phyloP scores from a whole-genome alignment of 192 early-diverging fungal genomes.

The Neocallimastix lanati region DNA sequence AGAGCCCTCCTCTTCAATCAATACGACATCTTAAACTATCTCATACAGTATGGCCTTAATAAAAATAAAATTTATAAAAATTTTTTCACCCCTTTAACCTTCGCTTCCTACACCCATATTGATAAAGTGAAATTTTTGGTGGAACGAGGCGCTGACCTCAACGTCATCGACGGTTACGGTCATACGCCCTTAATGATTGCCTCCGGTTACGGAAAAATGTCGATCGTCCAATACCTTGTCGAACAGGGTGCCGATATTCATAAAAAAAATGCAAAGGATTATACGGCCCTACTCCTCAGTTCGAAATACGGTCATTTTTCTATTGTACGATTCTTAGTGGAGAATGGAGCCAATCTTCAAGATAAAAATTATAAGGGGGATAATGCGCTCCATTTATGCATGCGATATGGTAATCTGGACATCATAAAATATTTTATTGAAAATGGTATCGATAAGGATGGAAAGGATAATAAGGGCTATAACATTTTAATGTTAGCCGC shows the following conservation, averaged over 20 bases:
- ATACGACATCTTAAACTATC: not conserved
- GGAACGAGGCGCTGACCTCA: not conserved
- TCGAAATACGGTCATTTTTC: not conserved
- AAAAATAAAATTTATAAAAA: not conserved
- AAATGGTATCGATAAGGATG: not conserved
- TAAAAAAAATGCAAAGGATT: not conserved
- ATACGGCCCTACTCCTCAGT: not conserved
- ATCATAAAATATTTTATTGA: not conserved
- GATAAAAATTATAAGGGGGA: not conserved
- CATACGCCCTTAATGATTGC: not conserved
- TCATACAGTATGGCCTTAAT: not conserved
- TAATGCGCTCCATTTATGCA: not conserved
- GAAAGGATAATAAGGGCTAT: not conserved
- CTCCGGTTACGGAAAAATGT: not conserved
- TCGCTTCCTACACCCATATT: not conserved
- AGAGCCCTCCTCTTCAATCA: not conserved
- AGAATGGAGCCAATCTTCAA: not conserved
- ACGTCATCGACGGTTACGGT: not conserved
- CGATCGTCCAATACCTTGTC: not conserved
- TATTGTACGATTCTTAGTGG: not conserved
- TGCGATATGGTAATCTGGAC: not conserved
- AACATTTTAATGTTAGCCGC: not conserved
- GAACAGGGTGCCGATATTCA: not conserved
- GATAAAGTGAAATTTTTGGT: not conserved
- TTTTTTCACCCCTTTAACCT: not conserved